Base-by-base conservation (phyloP, 768 basidiomycete genomes). In the Termitomyces sp. region DNA sequence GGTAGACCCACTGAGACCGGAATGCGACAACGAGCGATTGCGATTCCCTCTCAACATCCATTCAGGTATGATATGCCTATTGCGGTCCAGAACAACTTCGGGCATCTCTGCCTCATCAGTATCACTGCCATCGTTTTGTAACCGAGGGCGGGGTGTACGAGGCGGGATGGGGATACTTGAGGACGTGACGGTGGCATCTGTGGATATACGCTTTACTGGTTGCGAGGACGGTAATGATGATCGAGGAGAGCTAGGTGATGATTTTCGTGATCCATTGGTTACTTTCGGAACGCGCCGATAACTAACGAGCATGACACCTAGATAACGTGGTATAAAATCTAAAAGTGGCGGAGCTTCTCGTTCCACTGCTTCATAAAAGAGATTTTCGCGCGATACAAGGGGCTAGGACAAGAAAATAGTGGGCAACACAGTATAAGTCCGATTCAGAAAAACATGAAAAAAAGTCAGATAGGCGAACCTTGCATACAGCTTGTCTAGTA, bases 291-390 rank as follows among this genome's bases (percentile, higher is more conserved):
- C 89, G 13, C 88, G 83, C 23, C 97, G 85, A 66, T 98, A 98
- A 50, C 89, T 96, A 63, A 99, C 96, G 39, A 98, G 81, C 94
- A 99, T 97, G 52, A 99, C 97, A 22, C 97, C 97, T 15, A 99
- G 79, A 70, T 99, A 99, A 41, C 95, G 88, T n/a, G 97, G 97
- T 56, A 98, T 97, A 65, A 93, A 99, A 13, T 83, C 88, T 4
- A 98, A 79, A 9, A 99, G 78, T 4, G 92, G 94, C 0, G 97
- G 96, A 0, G 92, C 91, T 64, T 94, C 91, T 25, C 87, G 82
- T 68, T 99, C 97, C 31, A 98, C 94, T 2, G 94, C 84, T 68
- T 99, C 97, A 67, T 99, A 99, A 66, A 99, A 98, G 44, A 97
- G 77, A 66, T 99, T 99, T 73, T 99, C 97, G 53, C 95, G 85